Evolutionary conservation across 2,329 filamentous ascomycete genomes (phyloP).

Genomic region (Teratosphaeria destructans): DNA sequence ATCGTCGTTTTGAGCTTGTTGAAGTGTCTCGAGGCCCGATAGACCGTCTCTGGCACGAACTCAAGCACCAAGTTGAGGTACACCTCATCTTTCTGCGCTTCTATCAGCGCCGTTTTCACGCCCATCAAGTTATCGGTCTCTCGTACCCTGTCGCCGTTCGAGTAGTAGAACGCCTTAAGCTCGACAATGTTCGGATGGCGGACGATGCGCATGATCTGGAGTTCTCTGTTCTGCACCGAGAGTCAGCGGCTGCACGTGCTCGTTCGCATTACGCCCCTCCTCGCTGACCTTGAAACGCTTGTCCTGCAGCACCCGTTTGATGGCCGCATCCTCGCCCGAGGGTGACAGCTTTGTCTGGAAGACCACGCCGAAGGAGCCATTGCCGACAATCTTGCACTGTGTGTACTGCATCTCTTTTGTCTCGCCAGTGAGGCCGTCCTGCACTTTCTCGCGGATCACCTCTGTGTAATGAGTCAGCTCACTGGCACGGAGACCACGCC

Average conservation of each 20-base stretch:
- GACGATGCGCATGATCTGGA: conserved; percentile 99
- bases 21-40: conserved; percentile 95
- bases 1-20: conserved; percentile 99
- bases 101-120: conserved; percentile 27
- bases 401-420: conserved; percentile 96
- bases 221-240: conserved; percentile 72
- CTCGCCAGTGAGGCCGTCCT: conserved; percentile 94
- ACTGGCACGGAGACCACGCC: conserved; percentile 11
- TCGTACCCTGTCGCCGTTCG: conserved; percentile 85
- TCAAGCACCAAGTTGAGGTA: conserved; percentile 98
- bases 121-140: conserved; percentile 26
- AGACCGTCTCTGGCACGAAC: conserved; percentile 96
- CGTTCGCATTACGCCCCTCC: not conserved
- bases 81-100: conserved; percentile 68
- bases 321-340: conserved; percentile 95
- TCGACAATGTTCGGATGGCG: conserved; percentile 98
- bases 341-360: conserved; percentile 98
- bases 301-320: conserved; percentile 97
- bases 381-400: conserved; percentile 98
- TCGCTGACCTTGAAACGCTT: conserved; percentile 89
- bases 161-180: conserved; percentile 98
- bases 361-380: conserved; percentile 96
- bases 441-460: conserved; percentile 96
- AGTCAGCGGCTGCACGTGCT: conserved; percentile 18
- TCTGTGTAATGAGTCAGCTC: conserved; percentile 48